These are phyloP conservation scores for Tylopilus sp. DNA, from an alignment of 768 basidiomycete species.

Conservation along the genomic window DNA sequence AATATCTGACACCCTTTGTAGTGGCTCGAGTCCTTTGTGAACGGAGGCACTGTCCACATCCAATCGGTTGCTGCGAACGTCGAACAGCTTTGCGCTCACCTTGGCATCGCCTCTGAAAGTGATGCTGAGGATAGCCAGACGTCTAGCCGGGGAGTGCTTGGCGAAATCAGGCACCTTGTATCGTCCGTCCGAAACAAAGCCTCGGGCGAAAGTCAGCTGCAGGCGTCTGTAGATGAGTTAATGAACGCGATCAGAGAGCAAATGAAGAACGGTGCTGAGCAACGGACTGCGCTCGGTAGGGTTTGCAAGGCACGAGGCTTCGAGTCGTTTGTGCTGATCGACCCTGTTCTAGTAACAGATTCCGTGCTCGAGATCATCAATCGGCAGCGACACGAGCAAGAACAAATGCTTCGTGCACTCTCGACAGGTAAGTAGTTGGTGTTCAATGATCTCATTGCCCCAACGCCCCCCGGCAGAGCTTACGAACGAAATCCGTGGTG, in stretches of 20 bases:
- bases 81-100: slow-evolving; percentile 53
- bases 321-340: slow-evolving; percentile 10
- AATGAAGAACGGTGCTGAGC: slow-evolving; percentile 36
- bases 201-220: slow-evolving; percentile 29
- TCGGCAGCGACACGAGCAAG: slow-evolving; percentile 70
- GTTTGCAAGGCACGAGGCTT: slow-evolving; percentile 2
- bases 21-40: slow-evolving; percentile 86
- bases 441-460: background rate
- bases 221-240: slow-evolving; percentile 35
- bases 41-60: slow-evolving; percentile 70
- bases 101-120: slow-evolving; percentile 39
- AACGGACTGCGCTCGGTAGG: slow-evolving; percentile 39
- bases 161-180: slow-evolving; percentile 35
- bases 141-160: slow-evolving; percentile 28
- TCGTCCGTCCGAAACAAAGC: slow-evolving; percentile 32
- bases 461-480: slow-evolving; percentile 48
- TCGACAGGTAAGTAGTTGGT: slow-evolving; percentile 50
- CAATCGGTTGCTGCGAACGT: slow-evolving; percentile 57
- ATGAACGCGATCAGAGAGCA: slow-evolving; percentile 41
- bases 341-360: slow-evolving; percentile 44
- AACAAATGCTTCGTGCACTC: slow-evolving; percentile 60
- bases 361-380: slow-evolving; percentile 61
- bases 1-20: slow-evolving; percentile 22
- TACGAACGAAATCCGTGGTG: slow-evolving; percentile 80
- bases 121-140: slow-evolving; percentile 9